phyloP scores from a whole-genome alignment of 306 rosid genomes.

The Senna tora region DNA sequence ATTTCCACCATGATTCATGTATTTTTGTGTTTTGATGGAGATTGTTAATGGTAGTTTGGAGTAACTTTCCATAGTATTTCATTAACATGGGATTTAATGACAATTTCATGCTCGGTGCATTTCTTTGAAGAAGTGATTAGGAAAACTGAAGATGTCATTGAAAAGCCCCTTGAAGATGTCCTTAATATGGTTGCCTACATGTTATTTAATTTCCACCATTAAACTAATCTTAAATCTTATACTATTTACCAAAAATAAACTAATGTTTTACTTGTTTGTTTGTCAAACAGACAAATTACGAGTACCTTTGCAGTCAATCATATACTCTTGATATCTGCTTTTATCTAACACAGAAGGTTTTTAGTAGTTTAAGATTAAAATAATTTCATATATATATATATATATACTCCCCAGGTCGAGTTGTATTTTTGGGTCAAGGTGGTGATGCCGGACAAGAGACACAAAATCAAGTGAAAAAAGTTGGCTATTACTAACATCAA shows the following conservation, averaged over 20 bases:
- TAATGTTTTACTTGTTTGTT: background rate
- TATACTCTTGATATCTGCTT: background rate
- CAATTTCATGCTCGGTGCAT: slow-evolving; percentile 8
- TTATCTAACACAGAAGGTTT: slow-evolving; percentile 1
- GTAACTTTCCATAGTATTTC: background rate
- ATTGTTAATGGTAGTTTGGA: slow-evolving; percentile 1
- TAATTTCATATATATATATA: too few species aligned
- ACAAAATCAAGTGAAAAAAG: slow-evolving; percentile 45
- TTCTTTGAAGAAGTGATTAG: background rate
- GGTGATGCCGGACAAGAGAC: slow-evolving; percentile 47
- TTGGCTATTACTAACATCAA: slow-evolving; percentile 65
- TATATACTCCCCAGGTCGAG: slow-evolving; percentile 65
- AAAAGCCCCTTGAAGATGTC: background rate
- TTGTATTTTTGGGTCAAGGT: slow-evolving; percentile 70
- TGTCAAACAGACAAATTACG: background rate
- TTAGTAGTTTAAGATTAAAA: slow-evolving; percentile 27
- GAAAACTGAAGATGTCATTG: slow-evolving; percentile 11
- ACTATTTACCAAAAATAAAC: too few species aligned
- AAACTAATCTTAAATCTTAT: background rate
- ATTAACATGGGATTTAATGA: background rate
- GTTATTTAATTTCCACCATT: background rate
- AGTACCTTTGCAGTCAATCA: background rate
- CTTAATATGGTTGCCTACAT: background rate
- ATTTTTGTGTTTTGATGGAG: background rate
- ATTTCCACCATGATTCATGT: background rate